Evolutionary conservation across 768 basidiomycete genomes (phyloP).

Genomic region (Tephrocybe sp.): DNA sequence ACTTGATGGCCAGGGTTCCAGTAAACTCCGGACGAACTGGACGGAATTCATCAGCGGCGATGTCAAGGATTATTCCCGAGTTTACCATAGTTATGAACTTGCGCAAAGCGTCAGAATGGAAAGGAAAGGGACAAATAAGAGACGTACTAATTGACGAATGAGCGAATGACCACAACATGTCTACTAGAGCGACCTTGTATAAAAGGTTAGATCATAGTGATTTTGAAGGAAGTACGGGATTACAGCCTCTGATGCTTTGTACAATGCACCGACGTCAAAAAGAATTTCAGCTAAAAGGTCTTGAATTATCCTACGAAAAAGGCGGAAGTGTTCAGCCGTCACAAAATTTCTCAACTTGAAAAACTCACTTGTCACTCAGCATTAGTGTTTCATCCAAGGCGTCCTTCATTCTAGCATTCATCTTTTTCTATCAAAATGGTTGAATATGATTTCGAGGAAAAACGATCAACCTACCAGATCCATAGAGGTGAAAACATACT

Average conservation of each 20-base stretch:
- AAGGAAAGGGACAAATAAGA: background rate
- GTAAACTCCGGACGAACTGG: slow-evolving; percentile 91
- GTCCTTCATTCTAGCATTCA: slow-evolving; percentile 88
- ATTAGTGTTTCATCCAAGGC: slow-evolving; percentile 87
- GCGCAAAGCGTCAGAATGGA: background rate
- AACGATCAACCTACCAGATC: background rate
- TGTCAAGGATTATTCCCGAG: background rate
- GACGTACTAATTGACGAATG: slow-evolving; percentile 74
- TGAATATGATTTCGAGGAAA: background rate
- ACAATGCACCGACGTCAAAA: slow-evolving; percentile 72
- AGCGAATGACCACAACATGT: slow-evolving; percentile 89
- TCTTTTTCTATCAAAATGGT: slow-evolving; percentile 60
- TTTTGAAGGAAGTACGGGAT: background rate
- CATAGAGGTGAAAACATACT: slow-evolving; percentile 66
- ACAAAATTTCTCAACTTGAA: background rate
- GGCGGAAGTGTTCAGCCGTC: background rate
- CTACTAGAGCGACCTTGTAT: slow-evolving; percentile 75
- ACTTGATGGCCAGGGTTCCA: slow-evolving; percentile 84
- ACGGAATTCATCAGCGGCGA: background rate
- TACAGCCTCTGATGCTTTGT: slow-evolving; percentile 90
- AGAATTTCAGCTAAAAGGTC: slow-evolving; percentile 73
- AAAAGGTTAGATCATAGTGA: background rate
- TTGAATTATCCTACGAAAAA: slow-evolving; percentile 62
- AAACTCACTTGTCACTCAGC: slow-evolving; percentile 71
- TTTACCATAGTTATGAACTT: slow-evolving; percentile 49